A percentile compares a stretch with the other conserved stretches of the same genome.
These are phyloP conservation scores for Jaltomata sinuosa DNA, from an alignment of 257 asterid species.

Conservation along the genomic window DNA sequence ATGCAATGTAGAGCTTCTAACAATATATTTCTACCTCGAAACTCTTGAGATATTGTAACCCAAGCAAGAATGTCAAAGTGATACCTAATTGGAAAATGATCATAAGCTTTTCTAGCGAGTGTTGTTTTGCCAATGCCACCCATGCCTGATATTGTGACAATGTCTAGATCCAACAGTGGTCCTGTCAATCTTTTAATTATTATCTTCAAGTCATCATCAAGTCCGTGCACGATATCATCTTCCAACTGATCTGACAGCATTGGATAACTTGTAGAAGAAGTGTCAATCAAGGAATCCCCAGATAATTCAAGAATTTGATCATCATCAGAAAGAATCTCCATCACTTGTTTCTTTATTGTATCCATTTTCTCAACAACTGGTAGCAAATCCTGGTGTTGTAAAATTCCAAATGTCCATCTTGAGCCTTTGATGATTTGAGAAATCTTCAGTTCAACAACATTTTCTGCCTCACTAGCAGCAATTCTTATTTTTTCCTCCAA, in stretches of 20 bases:
- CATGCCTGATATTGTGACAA: no score
- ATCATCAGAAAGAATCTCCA: background rate
- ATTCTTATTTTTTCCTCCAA: no score
- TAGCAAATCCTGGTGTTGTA: background rate
- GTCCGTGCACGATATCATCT: no score
- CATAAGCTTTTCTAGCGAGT: no score
- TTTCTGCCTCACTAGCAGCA: background rate
- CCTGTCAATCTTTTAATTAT: background rate
- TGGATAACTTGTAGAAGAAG: no score
- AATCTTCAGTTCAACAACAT: background rate
- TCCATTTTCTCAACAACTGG: background rate
- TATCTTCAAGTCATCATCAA: background rate
- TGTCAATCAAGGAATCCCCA: no score
- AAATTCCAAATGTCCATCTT: background rate
- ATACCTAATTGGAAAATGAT: no score
- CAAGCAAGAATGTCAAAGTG: no score
- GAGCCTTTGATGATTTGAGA: background rate
- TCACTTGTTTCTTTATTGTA: background rate
- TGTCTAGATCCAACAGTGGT: background rate
- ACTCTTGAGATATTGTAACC: no score
- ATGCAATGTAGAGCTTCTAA: background rate
- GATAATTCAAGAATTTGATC: no score
- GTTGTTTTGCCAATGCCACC: no score
- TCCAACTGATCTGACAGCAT: no score
- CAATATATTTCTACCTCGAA: background rate